Evolutionary conservation across 768 basidiomycete species (phyloP).

Genomic region (Amanita phalloides): DNA sequence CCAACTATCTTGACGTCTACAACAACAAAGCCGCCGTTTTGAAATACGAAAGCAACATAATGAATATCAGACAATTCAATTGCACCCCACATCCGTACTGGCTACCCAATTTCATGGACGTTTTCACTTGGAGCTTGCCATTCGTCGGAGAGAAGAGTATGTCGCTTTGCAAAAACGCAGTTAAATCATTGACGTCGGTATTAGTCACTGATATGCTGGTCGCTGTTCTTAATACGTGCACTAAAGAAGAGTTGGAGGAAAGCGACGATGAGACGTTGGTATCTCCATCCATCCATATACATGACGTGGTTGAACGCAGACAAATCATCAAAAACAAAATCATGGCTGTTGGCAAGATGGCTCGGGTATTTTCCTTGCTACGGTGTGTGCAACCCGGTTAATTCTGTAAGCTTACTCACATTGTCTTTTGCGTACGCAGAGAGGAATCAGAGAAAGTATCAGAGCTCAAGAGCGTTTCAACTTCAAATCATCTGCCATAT

Average conservation of each 20-base stretch:
- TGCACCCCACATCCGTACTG: constrained; percentile 94
- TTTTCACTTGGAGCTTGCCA: constrained; percentile 97
- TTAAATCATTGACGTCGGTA: neutral
- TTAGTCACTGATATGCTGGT: constrained; percentile 98
- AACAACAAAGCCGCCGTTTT: constrained; percentile 99
- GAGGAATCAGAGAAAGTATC: constrained; percentile 98
- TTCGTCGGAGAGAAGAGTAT: constrained; percentile 97
- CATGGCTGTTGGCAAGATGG: constrained; percentile 93
- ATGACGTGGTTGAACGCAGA: constrained; percentile 60
- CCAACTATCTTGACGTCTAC: constrained; percentile 97
- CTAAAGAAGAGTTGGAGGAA: constrained; percentile 93
- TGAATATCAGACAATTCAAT: constrained; percentile 98
- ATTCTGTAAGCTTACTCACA: neutral
- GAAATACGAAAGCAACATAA: constrained; percentile 98
- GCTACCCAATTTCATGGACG: constrained; percentile 99
- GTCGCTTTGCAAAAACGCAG: constrained; percentile 14
- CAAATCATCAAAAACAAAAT: constrained; percentile 98
- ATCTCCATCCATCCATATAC: constrained; percentile 29
- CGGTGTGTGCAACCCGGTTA: constrained; percentile 44
- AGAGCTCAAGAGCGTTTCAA: constrained; percentile 87
- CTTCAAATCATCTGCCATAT: constrained; percentile 67
- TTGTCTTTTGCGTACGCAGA: constrained; percentile 26
- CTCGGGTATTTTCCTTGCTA: constrained; percentile 89
- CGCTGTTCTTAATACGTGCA: constrained; percentile 91
- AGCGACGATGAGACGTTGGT: constrained; percentile 45